Conservation (phyloP, 768 basidiomycete species). For the Gyrodon lividus region DNA sequence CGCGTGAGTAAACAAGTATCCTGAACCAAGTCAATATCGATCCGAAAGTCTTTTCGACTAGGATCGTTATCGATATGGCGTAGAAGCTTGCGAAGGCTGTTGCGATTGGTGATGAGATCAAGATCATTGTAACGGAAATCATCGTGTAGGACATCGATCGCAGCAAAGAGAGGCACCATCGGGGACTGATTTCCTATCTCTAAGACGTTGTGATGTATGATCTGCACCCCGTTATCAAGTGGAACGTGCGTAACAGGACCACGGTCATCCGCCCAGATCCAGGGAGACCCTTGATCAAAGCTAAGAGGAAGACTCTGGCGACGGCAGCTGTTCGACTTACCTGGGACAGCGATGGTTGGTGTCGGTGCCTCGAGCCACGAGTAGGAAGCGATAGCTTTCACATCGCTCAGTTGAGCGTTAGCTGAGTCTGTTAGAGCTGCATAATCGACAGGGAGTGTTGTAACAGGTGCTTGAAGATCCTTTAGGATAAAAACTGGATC, state of each 20-base stretch:
- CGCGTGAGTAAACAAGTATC: slow-evolving; percentile 61
- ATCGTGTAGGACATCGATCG: slow-evolving; percentile 46
- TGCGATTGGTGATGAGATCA: slow-evolving; percentile 60
- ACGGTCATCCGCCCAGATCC: slow-evolving; percentile 49
- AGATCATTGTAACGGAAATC: slow-evolving; percentile 34
- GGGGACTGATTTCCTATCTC: slow-evolving; percentile 37
- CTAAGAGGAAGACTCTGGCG: background rate
- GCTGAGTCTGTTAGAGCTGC: slow-evolving; percentile 11
- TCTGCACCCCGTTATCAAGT: slow-evolving; percentile 48
- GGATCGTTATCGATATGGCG: slow-evolving; percentile 41
- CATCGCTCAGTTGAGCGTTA: slow-evolving; percentile 35
- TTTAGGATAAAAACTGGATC: slow-evolving; percentile 17
- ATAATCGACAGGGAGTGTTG: slow-evolving; percentile 16
- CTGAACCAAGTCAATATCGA: slow-evolving; percentile 66
- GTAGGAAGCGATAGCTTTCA: slow-evolving; percentile 50
- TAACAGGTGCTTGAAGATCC: slow-evolving; percentile 20
- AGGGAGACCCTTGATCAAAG: slow-evolving; percentile 51
- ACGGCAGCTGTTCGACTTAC: slow-evolving; percentile 22
- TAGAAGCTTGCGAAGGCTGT: slow-evolving; percentile 60
- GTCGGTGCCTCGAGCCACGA: slow-evolving; percentile 44
- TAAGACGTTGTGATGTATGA: slow-evolving; percentile 59
- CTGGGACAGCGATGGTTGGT: slow-evolving; percentile 55
- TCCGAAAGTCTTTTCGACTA: slow-evolving; percentile 51
- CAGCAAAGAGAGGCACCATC: slow-evolving; percentile 56
- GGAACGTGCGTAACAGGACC: slow-evolving; percentile 54